These are phyloP conservation scores for Dactylellina leptospora DNA, from an alignment of 2,329 filamentous ascomycete species.

Conservation along the genomic window DNA sequence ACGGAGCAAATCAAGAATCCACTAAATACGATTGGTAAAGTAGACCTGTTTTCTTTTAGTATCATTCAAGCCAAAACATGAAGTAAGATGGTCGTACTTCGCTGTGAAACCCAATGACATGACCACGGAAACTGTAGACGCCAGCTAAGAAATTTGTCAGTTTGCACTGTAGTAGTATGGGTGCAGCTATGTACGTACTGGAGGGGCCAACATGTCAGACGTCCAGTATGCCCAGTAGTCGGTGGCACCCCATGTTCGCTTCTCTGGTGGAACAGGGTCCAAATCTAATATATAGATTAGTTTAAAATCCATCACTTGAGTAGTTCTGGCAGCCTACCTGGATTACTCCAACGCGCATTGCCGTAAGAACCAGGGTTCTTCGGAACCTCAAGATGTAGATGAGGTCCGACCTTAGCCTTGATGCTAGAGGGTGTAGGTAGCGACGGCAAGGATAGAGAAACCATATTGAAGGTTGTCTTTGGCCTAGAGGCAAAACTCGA, in stretches of 20 bases:
- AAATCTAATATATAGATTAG: constrained; percentile 59
- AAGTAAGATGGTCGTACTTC: constrained; percentile 58
- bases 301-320: not conserved
- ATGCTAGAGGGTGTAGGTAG: constrained; percentile 57
- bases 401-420: constrained; percentile 60
- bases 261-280: constrained; percentile 59
- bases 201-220: constrained; percentile 63
- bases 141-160: constrained; percentile 23
- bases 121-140: constrained; percentile 57
- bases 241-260: constrained; percentile 66
- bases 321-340: constrained; percentile 58
- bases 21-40: constrained; percentile 64
- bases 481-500: not conserved
- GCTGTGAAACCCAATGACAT: constrained; percentile 63
- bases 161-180: too few species aligned
- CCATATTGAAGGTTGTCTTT: constrained; percentile 37
- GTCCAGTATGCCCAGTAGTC: constrained; percentile 65
- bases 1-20: constrained; percentile 64
- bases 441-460: constrained; percentile 38
- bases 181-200: constrained; percentile 54
- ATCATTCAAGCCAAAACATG: not conserved
- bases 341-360: constrained; percentile 64
- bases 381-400: constrained; percentile 60
- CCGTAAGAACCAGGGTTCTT: constrained; percentile 61
- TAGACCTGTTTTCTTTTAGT: constrained; percentile 55